Conservation (phyloP, 2,329 filamentous ascomycete genomes). For the Diaporthe australafricana region DNA sequence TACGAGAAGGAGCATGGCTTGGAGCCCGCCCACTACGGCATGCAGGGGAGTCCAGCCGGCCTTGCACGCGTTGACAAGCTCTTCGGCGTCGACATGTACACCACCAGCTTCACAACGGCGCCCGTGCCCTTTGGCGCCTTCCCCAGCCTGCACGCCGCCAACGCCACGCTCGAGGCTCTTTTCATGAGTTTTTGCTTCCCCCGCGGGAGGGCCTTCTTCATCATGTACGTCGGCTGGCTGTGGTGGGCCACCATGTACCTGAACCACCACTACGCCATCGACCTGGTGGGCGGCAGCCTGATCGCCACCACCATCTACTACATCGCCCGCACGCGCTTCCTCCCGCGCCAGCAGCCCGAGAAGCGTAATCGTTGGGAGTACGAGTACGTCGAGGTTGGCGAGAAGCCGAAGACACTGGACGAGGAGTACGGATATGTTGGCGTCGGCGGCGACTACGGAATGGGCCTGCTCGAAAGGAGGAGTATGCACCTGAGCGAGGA, state of each 20-base stretch:
- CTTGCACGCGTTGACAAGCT: slow-evolving; percentile 89
- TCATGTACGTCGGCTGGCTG: slow-evolving; percentile 89
- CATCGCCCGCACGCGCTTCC: slow-evolving; percentile 80
- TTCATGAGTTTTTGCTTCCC: slow-evolving; percentile 97
- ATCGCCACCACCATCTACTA: slow-evolving; percentile 85
- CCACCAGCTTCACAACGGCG: slow-evolving; percentile 88
- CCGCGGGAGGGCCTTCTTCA: slow-evolving; percentile 80
- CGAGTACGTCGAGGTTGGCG: slow-evolving; percentile 89
- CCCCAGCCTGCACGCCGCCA: slow-evolving; percentile 90
- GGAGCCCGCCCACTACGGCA: slow-evolving; percentile 91
- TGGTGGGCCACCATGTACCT: slow-evolving; percentile 99
- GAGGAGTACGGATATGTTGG: slow-evolving; percentile 61
- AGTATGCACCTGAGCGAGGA: slow-evolving; percentile 63
- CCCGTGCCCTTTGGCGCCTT: slow-evolving; percentile 96
- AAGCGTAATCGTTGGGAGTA: slow-evolving; percentile 96
- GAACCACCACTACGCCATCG: slow-evolving; percentile 95
- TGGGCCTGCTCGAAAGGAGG: slow-evolving; percentile 58
- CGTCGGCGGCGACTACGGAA: slow-evolving; percentile 57
- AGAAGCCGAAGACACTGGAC: slow-evolving; percentile 55
- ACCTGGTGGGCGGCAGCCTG: slow-evolving; percentile 86
- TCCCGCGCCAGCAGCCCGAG: slow-evolving; percentile 84
- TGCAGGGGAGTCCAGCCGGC: slow-evolving; percentile 89
- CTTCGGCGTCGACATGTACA: slow-evolving; percentile 93
- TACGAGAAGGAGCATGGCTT: slow-evolving; percentile 95
- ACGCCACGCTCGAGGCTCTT: slow-evolving; percentile 87